Evolutionary conservation across 768 basidiomycete species (phyloP), one percentile per base, ranked within the genome.

Genomic region (Pholiota molesta): DNA sequence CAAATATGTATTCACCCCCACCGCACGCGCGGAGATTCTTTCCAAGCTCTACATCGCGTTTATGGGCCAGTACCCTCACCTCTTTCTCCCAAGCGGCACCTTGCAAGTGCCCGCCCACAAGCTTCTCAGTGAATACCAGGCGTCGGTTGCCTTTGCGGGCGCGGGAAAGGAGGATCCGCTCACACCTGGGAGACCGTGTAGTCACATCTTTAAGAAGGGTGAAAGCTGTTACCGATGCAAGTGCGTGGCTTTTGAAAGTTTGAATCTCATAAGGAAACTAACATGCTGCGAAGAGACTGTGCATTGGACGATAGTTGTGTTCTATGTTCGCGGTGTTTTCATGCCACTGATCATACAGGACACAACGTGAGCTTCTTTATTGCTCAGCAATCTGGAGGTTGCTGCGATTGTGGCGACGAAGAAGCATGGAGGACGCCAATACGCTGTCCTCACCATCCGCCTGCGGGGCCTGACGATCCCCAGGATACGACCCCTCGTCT

Each of bases 351-450:
- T 60, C 97, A 99, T 71, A 77, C 79, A 21, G 88, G 87, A 49
- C 97, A 99, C 77, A 97, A 94, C 65, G 88, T 98, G 67, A 90
- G 91, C 62, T 96, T 99, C 78, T 94, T 93, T 74, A 91, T 97
- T 66, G 89, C 92, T 8, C 92, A 93, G 61, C 95, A 97, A 67
- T 89, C 92, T 0, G 92, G 95, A 7, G 92, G 95, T 5, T 95
- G 93, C 67, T 99, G 97, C 71, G 95, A 98, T 74, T 98, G 97
- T 68, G 95, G 95, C 16, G 96, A 98, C 69, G 80, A 83, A 23
- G 91, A 97, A 69, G 93, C 94, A 1, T 99, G 95, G 95, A 83
- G 87, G 35, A 68, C 71, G 5, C 78, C 84, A 5, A 81, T 92
- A 16, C 73, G 79, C 13, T 96, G 94, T 72, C 87, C 89, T 0